phyloP scores from a whole-genome alignment of 2,329 filamentous ascomycete species.

The Alternaria sp. region DNA sequence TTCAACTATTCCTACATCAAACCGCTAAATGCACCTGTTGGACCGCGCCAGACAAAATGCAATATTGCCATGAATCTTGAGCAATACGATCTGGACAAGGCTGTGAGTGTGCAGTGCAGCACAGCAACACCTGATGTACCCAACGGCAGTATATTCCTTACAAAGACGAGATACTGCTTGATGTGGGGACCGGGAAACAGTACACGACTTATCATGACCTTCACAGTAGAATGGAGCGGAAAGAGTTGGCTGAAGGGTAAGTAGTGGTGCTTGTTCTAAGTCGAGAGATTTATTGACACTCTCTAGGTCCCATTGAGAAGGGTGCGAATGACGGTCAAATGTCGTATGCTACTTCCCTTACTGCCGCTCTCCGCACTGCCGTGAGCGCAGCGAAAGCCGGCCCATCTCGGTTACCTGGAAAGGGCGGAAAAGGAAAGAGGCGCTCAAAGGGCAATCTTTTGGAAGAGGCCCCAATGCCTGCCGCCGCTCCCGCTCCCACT shows the following conservation, averaged over 20 bases:
- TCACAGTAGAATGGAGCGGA: conserved; percentile 92
- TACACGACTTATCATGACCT: conserved; percentile 87
- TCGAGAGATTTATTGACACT: conserved; percentile 17
- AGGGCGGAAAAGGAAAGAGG: conserved; percentile 64
- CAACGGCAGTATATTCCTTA: conserved; percentile 87
- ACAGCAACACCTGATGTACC: conserved; percentile 96
- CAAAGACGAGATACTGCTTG: conserved; percentile 94
- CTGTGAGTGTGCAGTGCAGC: conserved; percentile 79
- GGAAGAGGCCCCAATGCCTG: conserved; percentile 53
- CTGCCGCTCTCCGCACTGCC: conserved; percentile 75
- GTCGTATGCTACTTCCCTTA: conserved; percentile 81
- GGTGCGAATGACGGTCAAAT: conserved; percentile 90
- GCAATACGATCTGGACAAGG: conserved; percentile 83
- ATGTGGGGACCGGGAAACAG: conserved; percentile 89
- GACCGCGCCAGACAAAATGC: conserved; percentile 94
- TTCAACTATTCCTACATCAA: conserved; percentile 90
- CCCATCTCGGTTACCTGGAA: conserved; percentile 55
- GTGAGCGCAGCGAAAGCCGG: conserved; percentile 69
- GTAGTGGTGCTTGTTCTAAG: background rate
- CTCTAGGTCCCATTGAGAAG: conserved; percentile 88
- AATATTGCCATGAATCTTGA: conserved; percentile 88
- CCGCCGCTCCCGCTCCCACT: conserved; percentile 40
- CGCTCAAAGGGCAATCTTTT: conserved; percentile 63
- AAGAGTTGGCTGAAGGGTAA: conserved; percentile 98
- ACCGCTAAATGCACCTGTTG: conserved; percentile 82